Evolutionary conservation across 2,329 filamentous ascomycete species (phyloP), one percentile per base, ranked within the genome.

Genomic region (Sarocladium strictum): DNA sequence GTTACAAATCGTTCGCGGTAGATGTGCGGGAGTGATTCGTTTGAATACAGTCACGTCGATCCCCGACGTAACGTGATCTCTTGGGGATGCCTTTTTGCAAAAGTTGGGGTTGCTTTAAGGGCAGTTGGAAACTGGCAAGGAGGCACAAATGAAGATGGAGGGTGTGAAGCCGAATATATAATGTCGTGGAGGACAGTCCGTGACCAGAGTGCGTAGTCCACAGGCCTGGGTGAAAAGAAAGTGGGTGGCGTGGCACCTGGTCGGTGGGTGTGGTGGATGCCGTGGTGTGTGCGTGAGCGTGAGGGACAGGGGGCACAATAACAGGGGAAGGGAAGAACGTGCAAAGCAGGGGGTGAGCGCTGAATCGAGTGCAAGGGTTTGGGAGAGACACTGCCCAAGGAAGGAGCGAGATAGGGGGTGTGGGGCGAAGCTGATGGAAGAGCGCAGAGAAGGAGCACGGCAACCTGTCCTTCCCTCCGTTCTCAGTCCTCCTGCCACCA

Each of bases 71-170:
- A 53, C 35, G 32, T 38, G 32, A 53, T 27, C 33, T 27, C 29
- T 35, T 51, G 47, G 50, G 50, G 50, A 38, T 53, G 23, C 26
- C 32, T 38, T 38, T 53, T 38, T 53, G 11, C 19, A 26, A 53
- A 40, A 53, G 32, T 53, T 53, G 33, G 50, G 50, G 50, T 53
- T 40, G 35, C 32, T 38, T 38, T 24, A 23, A 53, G 50, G 50
- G 50, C 50, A 53, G 50, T 53, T 53, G 32, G 19, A 53, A 53
- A 53, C 50, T 53, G 50, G 50, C 50, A 53, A 53, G 29, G 50
- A 40, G 50, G 14, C 50, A 40, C 32, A 38, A 53, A 53, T 27
- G 50, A 24, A 33, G 50, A 53, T 53, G 50, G 50, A 27, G 35
- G 50, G 50, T 51, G 50, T 53, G 50, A 53, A 19, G 50, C 32